Conservation (phyloP, 169 alveolate species). For the Toxoplasma gondii region DNA sequence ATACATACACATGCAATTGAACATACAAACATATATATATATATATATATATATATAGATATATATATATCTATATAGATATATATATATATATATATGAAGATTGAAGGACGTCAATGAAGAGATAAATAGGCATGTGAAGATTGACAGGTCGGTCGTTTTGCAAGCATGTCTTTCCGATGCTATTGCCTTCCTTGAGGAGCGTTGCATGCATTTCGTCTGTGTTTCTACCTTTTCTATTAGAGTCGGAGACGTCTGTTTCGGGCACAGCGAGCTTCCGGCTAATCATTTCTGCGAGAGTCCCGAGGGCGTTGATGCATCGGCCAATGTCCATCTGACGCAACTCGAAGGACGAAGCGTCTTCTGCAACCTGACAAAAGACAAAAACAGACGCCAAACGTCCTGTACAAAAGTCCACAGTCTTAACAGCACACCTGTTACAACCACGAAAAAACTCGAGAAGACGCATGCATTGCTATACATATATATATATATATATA, state of each 20-base stretch:
- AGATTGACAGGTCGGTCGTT: too few species aligned
- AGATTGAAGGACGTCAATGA: too few species aligned
- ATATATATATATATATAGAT: too few species aligned
- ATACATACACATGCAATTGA: neutral
- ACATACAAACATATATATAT: neutral
- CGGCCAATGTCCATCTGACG: conserved; percentile 3
- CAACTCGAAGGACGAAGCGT: conserved; percentile 7
- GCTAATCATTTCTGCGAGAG: neutral
- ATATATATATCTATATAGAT: too few species aligned
- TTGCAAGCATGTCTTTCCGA: too few species aligned
- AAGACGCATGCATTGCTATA: neutral
- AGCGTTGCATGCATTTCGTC: too few species aligned
- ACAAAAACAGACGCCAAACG: neutral
- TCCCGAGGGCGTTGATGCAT: neutral
- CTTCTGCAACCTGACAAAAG: neutral
- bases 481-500: neutral
- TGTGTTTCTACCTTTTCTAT: too few species aligned
- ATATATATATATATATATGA: too few species aligned
- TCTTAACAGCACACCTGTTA: too few species aligned
- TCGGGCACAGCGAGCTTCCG: neutral
- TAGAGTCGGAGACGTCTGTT: neutral
- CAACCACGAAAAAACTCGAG: neutral
- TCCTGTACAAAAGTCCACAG: neutral
- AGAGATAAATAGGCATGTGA: too few species aligned
- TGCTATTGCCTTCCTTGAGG: too few species aligned